Evolutionary conservation across 2,329 filamentous ascomycete genomes (phyloP), one percentile per base, ranked within the genome.

Genomic region (Didymella arachidicola): DNA sequence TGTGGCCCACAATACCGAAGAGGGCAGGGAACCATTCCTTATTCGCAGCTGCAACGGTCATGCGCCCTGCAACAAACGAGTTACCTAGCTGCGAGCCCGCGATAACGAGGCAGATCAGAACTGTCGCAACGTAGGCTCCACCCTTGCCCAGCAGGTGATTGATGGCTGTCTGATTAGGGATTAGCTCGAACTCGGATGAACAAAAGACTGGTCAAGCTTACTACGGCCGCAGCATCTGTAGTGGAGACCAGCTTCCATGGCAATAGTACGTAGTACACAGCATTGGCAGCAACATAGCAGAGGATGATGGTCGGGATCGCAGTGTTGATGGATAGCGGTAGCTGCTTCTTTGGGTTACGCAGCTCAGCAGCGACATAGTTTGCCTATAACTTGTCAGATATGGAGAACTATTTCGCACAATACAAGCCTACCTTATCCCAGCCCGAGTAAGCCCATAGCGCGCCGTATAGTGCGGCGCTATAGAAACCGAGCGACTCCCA

Each of bases 401-500:
- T 7, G 39, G 3, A 7, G 19, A 7, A n/a, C 10, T 3, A 8
- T 4, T 27, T 27, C 30, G 12, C 60, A 12, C 60, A 60, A 63
- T 0, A 14, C 59, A 56, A 38, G 32, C 59, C 36, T 60, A 72
- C 72, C 66, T 77, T 77, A 30, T 77, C 74, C 74, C 74, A 77
- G 2, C 74, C 74, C 2, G 73, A 76, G 49, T 76, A 77, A 8
- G 73, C 73, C 69, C 67, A 72, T 3, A 74, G 56, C 3, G 69
- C 66, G 16, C 67, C 80, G 69, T 64, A 84, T 79, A 89, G 2
- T 83, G 74, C 16, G 79, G 86, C 10, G 79, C 85, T 71, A 84
- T 88, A 42, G 84, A 87, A 84, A 0, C 87, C 87, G 11, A 88
- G 78, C 19, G 83, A 78, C 62, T 87, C 83, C 87, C 86, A 89